Base-by-base conservation (phyloP, 495 filamentous ascomycete genomes). In the Hyaloscypha hepaticicola region DNA sequence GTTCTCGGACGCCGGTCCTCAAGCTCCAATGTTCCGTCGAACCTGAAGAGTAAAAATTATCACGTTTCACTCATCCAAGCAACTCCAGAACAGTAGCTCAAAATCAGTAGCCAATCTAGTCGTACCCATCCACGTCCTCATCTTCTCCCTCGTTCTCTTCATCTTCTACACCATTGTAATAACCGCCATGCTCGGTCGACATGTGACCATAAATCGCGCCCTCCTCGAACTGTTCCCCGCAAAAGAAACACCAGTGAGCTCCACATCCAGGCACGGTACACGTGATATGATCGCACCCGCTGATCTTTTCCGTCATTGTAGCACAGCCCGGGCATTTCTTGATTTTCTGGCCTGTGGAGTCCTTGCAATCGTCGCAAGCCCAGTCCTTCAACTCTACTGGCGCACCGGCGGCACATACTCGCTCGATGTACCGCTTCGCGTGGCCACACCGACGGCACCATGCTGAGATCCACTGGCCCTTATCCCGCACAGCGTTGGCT, bases 391-490 rank as follows among this genome's bases (percentile, higher is more conserved):
- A 24, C 16, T 72, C 72, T 1, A 63, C 61, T 0, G 75, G 74
- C 8, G 67, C 66, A 11, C 72, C 76, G 3, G 65, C 67, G 0
- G 76, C 75, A 58, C 77, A 79, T 1, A 67, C 72, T 0, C 76
- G 65, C 63, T 72, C 73, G 58, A 76, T 60, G 45, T 64, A 72
- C 64, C 67, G 70, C 66, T 71, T 75, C 1, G 78, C 79, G 4
- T 33, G 9, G 2, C 68, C 67, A 52, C 79, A 80, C 6, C 60
- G 59, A 11, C 4, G 26, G 60, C 79, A 82, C 76, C 78, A 80
- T 8, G 69, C 77, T 50, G 74, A 78, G 1, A 80, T 74, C 76
- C 76, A 79, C n/a, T 45, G 29, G 5, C 76, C 77, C 2, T 52
- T 33, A n/a, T 77, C 72, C 9, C 60, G 58, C 27, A 79, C 67